Evolutionary conservation across 805 yeast genomes (phyloP), one percentile per base, ranked within the genome.

Genomic region (Ogataea populi-albae): DNA sequence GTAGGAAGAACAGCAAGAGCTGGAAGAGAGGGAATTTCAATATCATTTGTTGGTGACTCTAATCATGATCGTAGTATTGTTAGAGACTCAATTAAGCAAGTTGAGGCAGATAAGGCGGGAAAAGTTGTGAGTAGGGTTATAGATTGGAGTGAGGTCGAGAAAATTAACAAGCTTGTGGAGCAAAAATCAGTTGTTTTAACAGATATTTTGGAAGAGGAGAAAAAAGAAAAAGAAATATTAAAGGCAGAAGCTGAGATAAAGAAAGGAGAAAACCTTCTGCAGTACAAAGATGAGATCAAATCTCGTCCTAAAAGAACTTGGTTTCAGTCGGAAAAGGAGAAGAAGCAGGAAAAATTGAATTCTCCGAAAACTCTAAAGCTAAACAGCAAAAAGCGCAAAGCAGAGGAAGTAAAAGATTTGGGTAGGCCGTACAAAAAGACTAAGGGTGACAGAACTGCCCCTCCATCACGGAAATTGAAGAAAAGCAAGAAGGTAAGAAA

Each of bases 1-100:
- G 96, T 93, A 41, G 98, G 98, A 65, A 86, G 98, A 74, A 93
- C 98, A 37, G 99, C 99, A 7, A 86, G 99, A 77, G 99, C 97
- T 34, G 98, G 98, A 15, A 78, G 98, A 64, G 86, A 85, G 35
- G 99, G 99, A 73, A 76, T 76, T 38, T 85, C 97, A 29, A 82
- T 93, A 26, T 81, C 97, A 2, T 79, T 93, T 62, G 98, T 93
- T 10, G 97, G 98, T 12, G 98, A 93, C 58, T 69, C 85, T 0
- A 69, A 86, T n/a, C 75, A 72, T 40, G 98, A 93, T 46, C 79
- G 98, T 63, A 66, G 73, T 31, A 86, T 93, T 49, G 98, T 93
- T n/a, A 88, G 86, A 57, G 86, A 79, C 12, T 95, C 95, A 3
- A 79, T 93, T 49, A 84, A 79, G 52, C 74, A 84, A 37, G 77